Evolutionary conservation across 1,284 basidiomycete genomes (phyloP), one percentile per base, ranked within the genome.

Genomic region (Ganoderma meredithae): DNA sequence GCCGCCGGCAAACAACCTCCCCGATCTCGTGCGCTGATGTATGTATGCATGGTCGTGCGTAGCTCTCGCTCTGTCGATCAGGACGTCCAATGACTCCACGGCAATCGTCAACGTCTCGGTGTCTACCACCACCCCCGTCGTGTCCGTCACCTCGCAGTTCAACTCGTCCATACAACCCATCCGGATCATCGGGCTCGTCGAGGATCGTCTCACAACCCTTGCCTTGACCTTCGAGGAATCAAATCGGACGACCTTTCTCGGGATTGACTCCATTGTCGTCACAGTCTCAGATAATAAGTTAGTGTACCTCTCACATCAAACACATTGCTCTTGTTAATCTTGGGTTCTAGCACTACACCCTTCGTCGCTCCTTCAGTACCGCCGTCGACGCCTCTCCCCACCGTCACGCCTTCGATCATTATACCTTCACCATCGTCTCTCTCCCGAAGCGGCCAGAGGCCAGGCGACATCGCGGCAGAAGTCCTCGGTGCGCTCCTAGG

Each of bases 71-170:
- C 67, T 79, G 17, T 67, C 74, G 41, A 73, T 79, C 60, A 72
- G 63, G 66, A 78, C 78, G 2, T 76, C 77, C 0, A n/a, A 70
- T 13, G 36, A 61, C 8, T 79, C 78, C 22, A 77, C 70, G 56
- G 78, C 78, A 13, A 70, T 72, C 41, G 75, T 74, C n/a, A 79
- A 78, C 47, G 62, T 79, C 65, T 74, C 76, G 13, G 71, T 79
- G 47, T 71, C 76, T 40, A 77, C 77, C 31, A 64, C 67, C n/a
- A 70, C 75, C 39, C 76, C 77, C 1, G 70, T 74, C 58, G 66
- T 76, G n/a, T 74, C 74, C n/a, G 73, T 79, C 73, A 74, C 66
- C 33, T 71, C 76, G 6, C 62, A 69, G 64, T 69, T 79, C 59
- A 68, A 79, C 69, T 73, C 76, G 31, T 75, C 77, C 22, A 53